A percentile compares a stretch with the other conserved stretches of the same genome.
Conservation (phyloP, 1,284 basidiomycete genomes). For the Sutorius eximius region DNA sequence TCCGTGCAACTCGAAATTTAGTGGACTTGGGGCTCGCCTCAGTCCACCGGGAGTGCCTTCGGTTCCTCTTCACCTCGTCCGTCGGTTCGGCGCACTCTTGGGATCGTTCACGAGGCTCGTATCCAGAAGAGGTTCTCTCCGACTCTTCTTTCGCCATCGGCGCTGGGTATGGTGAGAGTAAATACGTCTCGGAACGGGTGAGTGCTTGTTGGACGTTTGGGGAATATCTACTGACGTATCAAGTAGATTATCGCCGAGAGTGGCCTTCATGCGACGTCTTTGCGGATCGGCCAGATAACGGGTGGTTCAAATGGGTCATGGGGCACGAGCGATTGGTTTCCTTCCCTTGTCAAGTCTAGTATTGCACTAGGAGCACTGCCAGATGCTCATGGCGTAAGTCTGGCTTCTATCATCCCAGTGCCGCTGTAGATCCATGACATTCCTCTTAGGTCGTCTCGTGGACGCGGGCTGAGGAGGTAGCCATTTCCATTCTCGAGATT, state of each 20-base stretch:
- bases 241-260: conserved; percentile 21
- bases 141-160: conserved; percentile 10
- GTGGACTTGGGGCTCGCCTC: conserved; percentile 2
- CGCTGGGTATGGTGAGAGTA: conserved; percentile 5
- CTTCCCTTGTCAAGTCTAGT: conserved; percentile 29
- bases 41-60: neutral
- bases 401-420: neutral
- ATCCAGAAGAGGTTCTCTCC: neutral
- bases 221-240: neutral
- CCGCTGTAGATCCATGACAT: neutral
- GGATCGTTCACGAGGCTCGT: conserved; percentile 1
- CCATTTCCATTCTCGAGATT: conserved; percentile 15
- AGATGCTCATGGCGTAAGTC: conserved; percentile 22
- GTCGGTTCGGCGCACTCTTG: conserved; percentile 8
- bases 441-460: conserved; percentile 21
- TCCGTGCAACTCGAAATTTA: conserved; percentile 3
- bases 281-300: conserved; percentile 31
- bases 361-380: conserved; percentile 31
- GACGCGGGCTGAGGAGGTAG: conserved; percentile 24
- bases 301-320: conserved; percentile 27
- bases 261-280: conserved; percentile 21
- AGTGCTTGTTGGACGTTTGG: neutral
- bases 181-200: conserved; percentile 11
- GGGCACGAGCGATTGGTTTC: conserved; percentile 31
- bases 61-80: conserved; percentile 9